Conservation (phyloP, 2,329 filamentous ascomycete species). For the Diaporthe sp. region DNA sequence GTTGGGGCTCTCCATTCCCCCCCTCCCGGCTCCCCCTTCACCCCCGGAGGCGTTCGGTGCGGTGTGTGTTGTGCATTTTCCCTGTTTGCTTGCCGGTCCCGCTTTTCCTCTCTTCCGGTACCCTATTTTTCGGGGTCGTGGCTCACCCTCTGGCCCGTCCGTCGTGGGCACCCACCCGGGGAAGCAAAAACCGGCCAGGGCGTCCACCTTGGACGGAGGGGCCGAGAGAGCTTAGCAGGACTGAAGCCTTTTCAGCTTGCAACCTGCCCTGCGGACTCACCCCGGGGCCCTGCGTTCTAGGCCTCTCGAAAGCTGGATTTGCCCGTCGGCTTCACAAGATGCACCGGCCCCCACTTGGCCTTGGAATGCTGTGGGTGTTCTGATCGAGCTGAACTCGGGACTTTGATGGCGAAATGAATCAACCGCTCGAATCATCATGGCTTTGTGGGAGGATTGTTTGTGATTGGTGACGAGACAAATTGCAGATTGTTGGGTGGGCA, state of each 20-base stretch:
- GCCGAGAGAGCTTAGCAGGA: slow-evolving; percentile 27
- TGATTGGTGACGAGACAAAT: background rate
- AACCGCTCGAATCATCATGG: background rate
- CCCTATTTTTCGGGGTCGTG: background rate
- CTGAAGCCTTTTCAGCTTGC: slow-evolving; percentile 22
- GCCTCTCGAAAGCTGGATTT: background rate
- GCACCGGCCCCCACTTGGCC: background rate
- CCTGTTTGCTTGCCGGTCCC: background rate
- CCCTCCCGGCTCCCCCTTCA: background rate
- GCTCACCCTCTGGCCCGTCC: slow-evolving; percentile 27
- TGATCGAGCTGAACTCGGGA: background rate
- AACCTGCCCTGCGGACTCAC: background rate
- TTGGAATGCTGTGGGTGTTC: background rate
- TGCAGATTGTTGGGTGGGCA: background rate
- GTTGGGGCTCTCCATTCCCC: background rate
- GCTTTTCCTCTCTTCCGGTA: background rate
- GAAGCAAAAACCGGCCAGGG: slow-evolving; percentile 5
- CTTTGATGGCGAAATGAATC: background rate
- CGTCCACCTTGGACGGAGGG: slow-evolving; percentile 14
- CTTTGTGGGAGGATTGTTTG: background rate
- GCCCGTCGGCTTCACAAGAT: background rate
- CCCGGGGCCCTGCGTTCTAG: slow-evolving; percentile 4
- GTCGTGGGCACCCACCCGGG: slow-evolving; percentile 5
- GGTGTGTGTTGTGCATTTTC: background rate
- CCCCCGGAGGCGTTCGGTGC: slow-evolving; percentile 4